Evolutionary conservation across 352 stramenopile species (phyloP).

Genomic region (Phytophthora pseudosyringae): DNA sequence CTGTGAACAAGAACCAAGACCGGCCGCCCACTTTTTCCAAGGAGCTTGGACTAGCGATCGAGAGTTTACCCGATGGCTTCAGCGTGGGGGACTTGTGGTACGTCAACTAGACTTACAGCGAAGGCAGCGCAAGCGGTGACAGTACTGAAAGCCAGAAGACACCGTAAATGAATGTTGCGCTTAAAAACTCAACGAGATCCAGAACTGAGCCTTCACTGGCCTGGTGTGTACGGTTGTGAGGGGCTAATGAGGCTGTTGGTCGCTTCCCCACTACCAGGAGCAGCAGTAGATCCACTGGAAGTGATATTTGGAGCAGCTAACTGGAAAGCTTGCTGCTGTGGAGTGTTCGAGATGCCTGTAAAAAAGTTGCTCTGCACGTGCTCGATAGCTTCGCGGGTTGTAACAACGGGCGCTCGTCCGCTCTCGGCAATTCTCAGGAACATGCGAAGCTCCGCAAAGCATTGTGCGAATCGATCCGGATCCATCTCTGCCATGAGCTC

Average conservation of each 20-base stretch:
- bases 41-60: constrained; percentile 86
- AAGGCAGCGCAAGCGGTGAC: background rate
- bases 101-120: constrained; percentile 43
- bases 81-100: constrained; percentile 74
- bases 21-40: constrained; percentile 74
- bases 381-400: constrained; percentile 25
- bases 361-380: constrained; percentile 23
- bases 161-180: background rate
- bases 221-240: constrained; percentile 2
- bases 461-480: constrained; percentile 16
- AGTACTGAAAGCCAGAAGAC: background rate
- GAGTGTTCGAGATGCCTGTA: constrained; percentile 11
- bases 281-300: background rate
- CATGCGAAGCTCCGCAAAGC: constrained; percentile 25
- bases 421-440: constrained; percentile 31
- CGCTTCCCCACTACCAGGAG: constrained; percentile 2
- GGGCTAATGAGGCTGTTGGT: constrained; percentile 27
- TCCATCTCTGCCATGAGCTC: constrained; percentile 38
- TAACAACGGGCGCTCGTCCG: constrained; percentile 26
- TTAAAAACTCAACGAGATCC: background rate
- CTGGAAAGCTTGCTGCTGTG: constrained; percentile 15
- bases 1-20: constrained; percentile 86
- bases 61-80: constrained; percentile 85
- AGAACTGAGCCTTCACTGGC: constrained; percentile 1
- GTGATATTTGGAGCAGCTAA: background rate